A percentile compares a stretch with the other conserved stretches of the same genome.
Evolutionary conservation across 108 stramenopile species (phyloP).

Genomic region (Licmophora abbreviata): DNA sequence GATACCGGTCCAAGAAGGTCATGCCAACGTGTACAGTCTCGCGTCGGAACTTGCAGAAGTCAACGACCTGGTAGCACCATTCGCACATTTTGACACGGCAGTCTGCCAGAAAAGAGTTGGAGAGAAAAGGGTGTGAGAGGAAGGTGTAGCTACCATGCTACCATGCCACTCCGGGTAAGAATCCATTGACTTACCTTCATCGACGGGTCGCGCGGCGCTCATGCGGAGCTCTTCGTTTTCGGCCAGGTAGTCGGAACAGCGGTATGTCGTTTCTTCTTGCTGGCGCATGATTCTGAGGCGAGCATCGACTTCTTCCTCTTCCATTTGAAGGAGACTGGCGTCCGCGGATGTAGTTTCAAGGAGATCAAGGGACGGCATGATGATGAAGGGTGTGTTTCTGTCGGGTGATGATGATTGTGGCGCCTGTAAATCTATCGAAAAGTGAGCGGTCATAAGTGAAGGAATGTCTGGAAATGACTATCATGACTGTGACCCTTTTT

Average conservation of each 20-base stretch:
- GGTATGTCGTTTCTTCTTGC: constrained; percentile 44
- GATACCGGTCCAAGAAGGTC: constrained; percentile 61
- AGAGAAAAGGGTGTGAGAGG: neutral
- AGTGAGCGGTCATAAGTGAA: no score
- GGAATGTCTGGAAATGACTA: no score
- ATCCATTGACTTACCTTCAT: neutral
- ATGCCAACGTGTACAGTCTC: constrained; percentile 66
- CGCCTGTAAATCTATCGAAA: no score
- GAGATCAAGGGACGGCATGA: no score
- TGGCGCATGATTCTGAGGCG: constrained; percentile 32
- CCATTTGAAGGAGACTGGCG: no score
- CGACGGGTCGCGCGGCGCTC: neutral
- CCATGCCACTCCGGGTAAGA: neutral
- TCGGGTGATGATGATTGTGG: no score
- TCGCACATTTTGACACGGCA: constrained; percentile 73
- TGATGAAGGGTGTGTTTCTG: no score
- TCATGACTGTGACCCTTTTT: no score
- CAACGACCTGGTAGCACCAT: constrained; percentile 54
- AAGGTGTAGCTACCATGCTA: neutral
- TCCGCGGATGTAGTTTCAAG: no score
- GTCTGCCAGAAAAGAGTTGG: no score
- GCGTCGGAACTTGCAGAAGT: constrained; percentile 56
- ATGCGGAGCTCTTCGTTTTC: no score
- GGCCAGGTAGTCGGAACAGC: constrained; percentile 36
- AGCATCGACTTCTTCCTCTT: no score